Evolutionary conservation across 1,139 yeast genomes (phyloP), one percentile per base, ranked within the genome.

Genomic region (Debaryomyces fabryi): DNA sequence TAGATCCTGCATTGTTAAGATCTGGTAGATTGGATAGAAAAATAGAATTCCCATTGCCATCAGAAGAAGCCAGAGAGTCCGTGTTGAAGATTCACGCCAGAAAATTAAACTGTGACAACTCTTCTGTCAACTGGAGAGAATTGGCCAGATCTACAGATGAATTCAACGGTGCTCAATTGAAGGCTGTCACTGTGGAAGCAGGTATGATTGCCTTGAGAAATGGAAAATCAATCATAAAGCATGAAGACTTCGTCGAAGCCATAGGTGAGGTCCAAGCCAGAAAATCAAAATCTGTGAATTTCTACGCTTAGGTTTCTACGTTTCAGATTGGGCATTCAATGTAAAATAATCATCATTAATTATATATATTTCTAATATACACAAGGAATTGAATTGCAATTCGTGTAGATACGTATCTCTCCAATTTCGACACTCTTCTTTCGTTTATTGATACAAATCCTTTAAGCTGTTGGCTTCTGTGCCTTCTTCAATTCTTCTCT

Each of bases 141-240:
- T 81, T 93, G 66, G 98, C 99, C 4, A 82, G 99, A 65, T 88
- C 97, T 12, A 93, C 99, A 0, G 99, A 93, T 68, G 99, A 93
- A 70, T 93, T 93, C 70, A 93, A 93, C 62, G 99, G 99, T 64
- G 99, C 99, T 1, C 98, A 95, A 71, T 79, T 93, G 67, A 93
- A 93, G 74, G 98, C 98, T 0, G 99, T 93, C 25, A 91, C 97
- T 7, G 99, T 93, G 20, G 99, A 93, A 69, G 99, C 99, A 2
- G 99, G 99, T 64, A 95, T 93, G 99, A 93, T 95, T 71, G 99
- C 99, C 1, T 79, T 95, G 64, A 84, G 99, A 71, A 90, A 90
- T 61, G 98, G 97, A 23, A 96, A 93, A 69, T 82, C 88, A 30
- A 81, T 86, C 56, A 92, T 95, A 50, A 88, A 89, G 60, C 99